Evolutionary conservation across 768 basidiomycete genomes (phyloP), one percentile per base, ranked within the genome.

Genomic region (Mrakia blollopis): DNA sequence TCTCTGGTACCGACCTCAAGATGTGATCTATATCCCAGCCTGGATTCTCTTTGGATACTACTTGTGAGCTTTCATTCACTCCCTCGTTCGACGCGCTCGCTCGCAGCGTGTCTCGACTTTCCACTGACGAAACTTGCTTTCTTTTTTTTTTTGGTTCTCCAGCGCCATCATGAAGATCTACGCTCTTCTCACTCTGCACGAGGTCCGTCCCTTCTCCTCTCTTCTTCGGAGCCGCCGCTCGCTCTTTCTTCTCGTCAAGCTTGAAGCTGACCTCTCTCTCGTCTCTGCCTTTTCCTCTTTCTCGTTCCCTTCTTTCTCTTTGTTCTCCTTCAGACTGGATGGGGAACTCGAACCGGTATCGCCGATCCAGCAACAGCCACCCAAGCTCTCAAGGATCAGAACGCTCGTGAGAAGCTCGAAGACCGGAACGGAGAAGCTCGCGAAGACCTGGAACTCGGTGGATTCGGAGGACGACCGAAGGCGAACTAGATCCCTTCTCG

Each of bases 301-400:
- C 39, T 11, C 39, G 39, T 41, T 11, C 39, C 39, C 44, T 14
- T 50, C 47, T 50, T 7, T 4, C 47, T 50, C 7, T 14, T 50
- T 50, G 16, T 2, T 4, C n/a, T 32, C 11, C 21, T 62, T 78
- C 77, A 92, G 90, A 94, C 92, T 81, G 93, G 91, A 60, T 96
- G 93, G 94, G 94, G 94, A 61, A 97, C 93, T n/a, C 91, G 93
- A 83, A 89, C 94, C 9, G 93, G 94, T 85, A 92, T 94, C 81
- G 92, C 92, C 81, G 91, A 94, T 86, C 89, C 47, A 35, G 50
- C 70, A 28, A 60, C 67, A 41, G 63, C 65, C 0, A 71, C 41
- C 9, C 73, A 73, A 10, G 54, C 70, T 11, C 41, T 68, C 32
- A 57, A 63, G 35, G 73, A 76, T 57, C 72, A 69, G 13, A 41